These are phyloP conservation scores for Fusarium azukiicola DNA, from an alignment of 2,329 filamentous ascomycete species.

Conservation along the genomic window DNA sequence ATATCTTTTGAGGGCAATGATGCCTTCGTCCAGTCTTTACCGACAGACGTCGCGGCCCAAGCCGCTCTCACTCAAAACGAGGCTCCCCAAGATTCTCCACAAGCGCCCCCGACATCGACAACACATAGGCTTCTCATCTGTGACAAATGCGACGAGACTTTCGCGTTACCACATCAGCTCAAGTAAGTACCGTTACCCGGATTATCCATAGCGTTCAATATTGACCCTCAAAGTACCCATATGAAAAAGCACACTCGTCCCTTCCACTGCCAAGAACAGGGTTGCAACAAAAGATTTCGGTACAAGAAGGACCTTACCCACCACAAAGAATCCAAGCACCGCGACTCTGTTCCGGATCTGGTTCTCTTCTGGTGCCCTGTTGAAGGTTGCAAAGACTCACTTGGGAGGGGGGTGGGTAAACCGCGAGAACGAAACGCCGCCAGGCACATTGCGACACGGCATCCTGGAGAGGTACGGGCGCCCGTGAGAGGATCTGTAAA, in stretches of 20 bases:
- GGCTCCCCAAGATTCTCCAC: background rate
- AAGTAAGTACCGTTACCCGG: background rate
- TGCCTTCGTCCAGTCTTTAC: conserved; percentile 18
- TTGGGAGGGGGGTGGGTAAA: background rate
- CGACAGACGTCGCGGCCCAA: background rate
- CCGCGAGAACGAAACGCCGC: conserved; percentile 10
- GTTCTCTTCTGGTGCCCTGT: conserved; percentile 15
- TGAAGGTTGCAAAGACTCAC: conserved; percentile 11
- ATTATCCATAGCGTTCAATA: background rate
- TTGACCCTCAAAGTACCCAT: background rate
- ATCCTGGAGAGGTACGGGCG: conserved; percentile 9
- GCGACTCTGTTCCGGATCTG: background rate
- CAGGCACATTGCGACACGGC: conserved; percentile 11
- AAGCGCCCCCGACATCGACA: background rate
- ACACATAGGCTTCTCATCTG: background rate
- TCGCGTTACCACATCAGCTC: conserved; percentile 6
- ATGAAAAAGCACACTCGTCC: conserved; percentile 13
- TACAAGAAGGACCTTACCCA: conserved; percentile 9
- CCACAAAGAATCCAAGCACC: conserved; percentile 18
- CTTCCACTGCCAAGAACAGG: conserved; percentile 1
- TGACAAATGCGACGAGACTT: background rate
- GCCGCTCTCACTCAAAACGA: background rate
- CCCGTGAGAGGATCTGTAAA: background rate
- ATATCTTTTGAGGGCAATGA: background rate
- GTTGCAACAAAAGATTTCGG: background rate